Conservation (phyloP, 306 rosid genomes). For the Cucurbita moschata region DNA sequence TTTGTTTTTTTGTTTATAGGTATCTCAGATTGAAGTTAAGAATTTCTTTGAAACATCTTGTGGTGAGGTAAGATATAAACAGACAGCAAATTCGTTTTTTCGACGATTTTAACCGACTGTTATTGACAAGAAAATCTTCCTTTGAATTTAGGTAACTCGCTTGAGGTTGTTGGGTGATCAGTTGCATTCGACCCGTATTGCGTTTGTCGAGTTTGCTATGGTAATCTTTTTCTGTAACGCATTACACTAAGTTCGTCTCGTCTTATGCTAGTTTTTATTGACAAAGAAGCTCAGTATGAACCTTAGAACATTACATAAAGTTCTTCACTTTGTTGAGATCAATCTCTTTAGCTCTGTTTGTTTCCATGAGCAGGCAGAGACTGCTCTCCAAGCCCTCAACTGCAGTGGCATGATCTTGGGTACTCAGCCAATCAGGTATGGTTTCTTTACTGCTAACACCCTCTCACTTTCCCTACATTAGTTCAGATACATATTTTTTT, state of each 20-base stretch:
- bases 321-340: too few relatives aligned
- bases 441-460: not conserved
- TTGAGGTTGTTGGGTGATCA: constrained; percentile 97
- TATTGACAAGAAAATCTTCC: not conserved
- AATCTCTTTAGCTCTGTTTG: not conserved
- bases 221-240: constrained; percentile 20
- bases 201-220: constrained; percentile 83
- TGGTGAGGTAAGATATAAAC: constrained; percentile 54
- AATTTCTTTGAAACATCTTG: constrained; percentile 81
- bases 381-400: constrained; percentile 76
- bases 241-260: not conserved
- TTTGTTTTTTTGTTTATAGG: constrained; percentile 21
- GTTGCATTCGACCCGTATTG: constrained; percentile 93
- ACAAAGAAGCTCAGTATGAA: not conserved
- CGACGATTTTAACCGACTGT: not conserved
- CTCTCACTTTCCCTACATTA: not conserved
- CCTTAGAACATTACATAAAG: not conserved
- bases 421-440: constrained; percentile 74
- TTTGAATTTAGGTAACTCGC: constrained; percentile 55
- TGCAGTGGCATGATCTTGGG: constrained; percentile 92
- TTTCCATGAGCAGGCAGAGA: constrained; percentile 61
- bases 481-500: not conserved
- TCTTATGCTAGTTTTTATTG: not conserved
- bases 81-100: not conserved
- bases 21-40: constrained; percentile 91